Base-by-base conservation (phyloP, 2,329 filamentous ascomycete species). In the Neodidymelliopsis sp. region DNA sequence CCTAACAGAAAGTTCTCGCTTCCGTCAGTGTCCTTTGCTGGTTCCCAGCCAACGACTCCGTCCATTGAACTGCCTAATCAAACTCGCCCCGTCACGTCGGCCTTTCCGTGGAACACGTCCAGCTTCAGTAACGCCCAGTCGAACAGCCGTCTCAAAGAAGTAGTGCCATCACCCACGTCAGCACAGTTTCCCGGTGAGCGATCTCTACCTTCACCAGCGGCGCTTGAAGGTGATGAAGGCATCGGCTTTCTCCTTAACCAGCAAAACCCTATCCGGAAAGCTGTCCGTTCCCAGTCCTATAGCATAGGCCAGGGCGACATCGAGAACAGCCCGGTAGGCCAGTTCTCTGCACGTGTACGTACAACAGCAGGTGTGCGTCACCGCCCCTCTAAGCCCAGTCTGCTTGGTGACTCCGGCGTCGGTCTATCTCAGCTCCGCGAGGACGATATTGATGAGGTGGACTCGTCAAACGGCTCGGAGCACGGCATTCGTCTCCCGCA, bases 231-330 rank as follows among this genome's bases (percentile, higher is more conserved):
- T 23, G 81, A 93, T 55, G 74, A 78, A 7, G 68, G 77, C 6
- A 68, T 72, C 29, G 59, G 59, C 20, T 67, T 70, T 34, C 54
- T 72, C 1, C 57, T 72, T 4, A 67, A 59, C 42, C 69, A 71
- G 25, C 56, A 65, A 13, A 90, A 96, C 56, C 91, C 93, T 1
- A 94, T 90, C 0, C 90, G 90, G 2, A 97, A 97, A 73, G 91
- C 90, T 1, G 94, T 96, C 63, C 87, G 94, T 31, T 99, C 94
- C 5, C 91, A 97, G 72, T 97, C 94, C 4, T 97, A 97, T 73
- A 97, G 93, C 0, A 93, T 96, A 36, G 92, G 92, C 4, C 92
- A 97, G 69, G 79, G 91, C 53, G 91, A 96, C 42, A 82, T 66
- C 22, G 69, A 72, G 28, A 62, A 58, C 48, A 66, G 57, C 30